phyloP scores from a whole-genome alignment of 192 early-diverging fungal genomes.

The Coemansia nantahalensis region DNA sequence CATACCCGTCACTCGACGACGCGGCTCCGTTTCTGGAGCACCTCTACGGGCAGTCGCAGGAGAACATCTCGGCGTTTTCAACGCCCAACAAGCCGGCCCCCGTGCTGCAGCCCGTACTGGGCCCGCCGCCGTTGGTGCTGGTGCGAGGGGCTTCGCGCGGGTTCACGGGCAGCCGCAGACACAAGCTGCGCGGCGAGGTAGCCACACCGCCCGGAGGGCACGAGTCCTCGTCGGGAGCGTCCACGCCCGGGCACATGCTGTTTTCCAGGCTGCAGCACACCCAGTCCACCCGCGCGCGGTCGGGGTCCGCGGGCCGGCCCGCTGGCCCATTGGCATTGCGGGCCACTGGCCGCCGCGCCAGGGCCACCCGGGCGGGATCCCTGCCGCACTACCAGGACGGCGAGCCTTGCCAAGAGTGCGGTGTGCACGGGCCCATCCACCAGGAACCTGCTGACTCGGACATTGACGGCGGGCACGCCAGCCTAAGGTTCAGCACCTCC shows the following conservation, averaged over 20 bases:
- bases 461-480: constrained; percentile 2
- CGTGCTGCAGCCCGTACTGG: too few species aligned
- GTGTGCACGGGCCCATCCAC: neutral
- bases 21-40: neutral
- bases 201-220: constrained; percentile 5
- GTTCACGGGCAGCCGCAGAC: too few species aligned
- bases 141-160: too few species aligned
- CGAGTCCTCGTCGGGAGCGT: constrained; percentile 34
- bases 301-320: too few species aligned
- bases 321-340: too few species aligned
- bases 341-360: too few species aligned
- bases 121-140: too few species aligned
- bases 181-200: too few species aligned
- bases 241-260: constrained; percentile 20
- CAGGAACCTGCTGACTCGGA: constrained; percentile 2
- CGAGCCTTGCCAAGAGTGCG: neutral
- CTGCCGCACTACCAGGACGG: neutral
- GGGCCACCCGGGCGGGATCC: too few species aligned
- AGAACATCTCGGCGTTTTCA: constrained; percentile 14
- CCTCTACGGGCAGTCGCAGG: constrained; percentile 2
- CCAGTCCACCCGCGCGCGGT: neutral
- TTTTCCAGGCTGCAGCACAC: constrained; percentile 18
- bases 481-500: constrained; percentile 15
- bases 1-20: neutral
- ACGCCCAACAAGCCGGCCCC: constrained; percentile 4